Percentiles rank a stretch among this genome's conserved stretches.
Conservation (phyloP, 768 basidiomycete species). For the Suillus spraguei region DNA sequence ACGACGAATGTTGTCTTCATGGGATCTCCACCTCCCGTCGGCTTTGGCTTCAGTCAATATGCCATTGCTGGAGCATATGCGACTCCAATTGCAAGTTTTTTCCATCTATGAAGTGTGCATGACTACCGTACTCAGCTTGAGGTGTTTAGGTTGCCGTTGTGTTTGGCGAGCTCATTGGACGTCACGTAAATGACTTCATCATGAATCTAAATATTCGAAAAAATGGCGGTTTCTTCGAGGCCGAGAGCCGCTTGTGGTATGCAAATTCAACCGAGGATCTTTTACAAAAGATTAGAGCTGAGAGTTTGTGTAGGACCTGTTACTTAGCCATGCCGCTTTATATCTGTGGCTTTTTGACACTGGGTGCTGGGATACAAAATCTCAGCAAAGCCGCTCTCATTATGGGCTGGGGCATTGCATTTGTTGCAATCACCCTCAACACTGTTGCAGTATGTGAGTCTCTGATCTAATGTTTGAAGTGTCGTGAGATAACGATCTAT, state of each 20-base stretch:
- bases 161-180: slow-evolving; percentile 53
- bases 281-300: too few species aligned
- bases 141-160: slow-evolving; percentile 44
- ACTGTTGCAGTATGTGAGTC: slow-evolving; percentile 43
- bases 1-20: slow-evolving; percentile 60
- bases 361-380: slow-evolving; percentile 41
- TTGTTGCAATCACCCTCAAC: slow-evolving; percentile 37
- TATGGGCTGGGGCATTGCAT: slow-evolving; percentile 48
- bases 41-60: slow-evolving; percentile 48
- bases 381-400: slow-evolving; percentile 33
- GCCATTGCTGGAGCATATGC: slow-evolving; percentile 45
- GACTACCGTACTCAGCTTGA: background rate
- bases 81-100: slow-evolving; percentile 42
- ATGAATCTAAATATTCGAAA: slow-evolving; percentile 45
- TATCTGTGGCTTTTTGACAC: slow-evolving; percentile 42
- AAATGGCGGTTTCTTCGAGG: slow-evolving; percentile 54
- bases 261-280: slow-evolving; percentile 13
- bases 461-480: background rate
- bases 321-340: slow-evolving; percentile 45
- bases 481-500: background rate
- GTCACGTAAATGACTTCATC: slow-evolving; percentile 52
- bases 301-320: slow-evolving; percentile 29
- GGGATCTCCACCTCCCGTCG: slow-evolving; percentile 45
- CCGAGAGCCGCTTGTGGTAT: slow-evolving; percentile 49
- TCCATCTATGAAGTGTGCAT: background rate